A percentile compares a stretch with the other conserved stretches of the same genome.
Evolutionary conservation across 768 basidiomycete species (phyloP).

Genomic region (Rhizopogon salebrosus): DNA sequence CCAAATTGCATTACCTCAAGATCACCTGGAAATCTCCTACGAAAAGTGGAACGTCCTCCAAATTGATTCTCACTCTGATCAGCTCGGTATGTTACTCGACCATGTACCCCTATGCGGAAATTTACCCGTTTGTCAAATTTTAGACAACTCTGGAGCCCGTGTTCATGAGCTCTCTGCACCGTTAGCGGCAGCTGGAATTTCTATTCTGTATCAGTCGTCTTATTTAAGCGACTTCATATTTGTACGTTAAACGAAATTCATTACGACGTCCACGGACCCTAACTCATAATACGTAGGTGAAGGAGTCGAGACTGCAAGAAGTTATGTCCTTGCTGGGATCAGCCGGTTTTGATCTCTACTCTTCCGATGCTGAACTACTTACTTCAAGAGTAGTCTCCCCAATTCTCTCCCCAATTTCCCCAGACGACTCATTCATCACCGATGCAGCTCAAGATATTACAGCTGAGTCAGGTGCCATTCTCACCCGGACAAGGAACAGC

Average conservation of each 20-base stretch:
- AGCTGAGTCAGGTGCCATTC: constrained; percentile 36
- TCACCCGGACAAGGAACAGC: constrained; percentile 43
- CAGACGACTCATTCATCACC: constrained; percentile 23
- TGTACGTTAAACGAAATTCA: constrained; percentile 35
- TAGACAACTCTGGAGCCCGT: constrained; percentile 67
- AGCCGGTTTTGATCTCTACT: constrained; percentile 64
- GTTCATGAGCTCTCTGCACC: constrained; percentile 74
- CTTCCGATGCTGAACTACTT: constrained; percentile 36
- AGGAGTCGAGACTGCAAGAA: constrained; percentile 57
- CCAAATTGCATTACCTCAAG: constrained; percentile 21
- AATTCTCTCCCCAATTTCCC: constrained; percentile 27
- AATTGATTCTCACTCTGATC: constrained; percentile 74
- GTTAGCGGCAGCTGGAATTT: constrained; percentile 71
- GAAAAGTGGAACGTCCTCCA: constrained; percentile 78
- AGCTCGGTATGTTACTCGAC: constrained; percentile 43
- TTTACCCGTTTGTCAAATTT: constrained; percentile 4
- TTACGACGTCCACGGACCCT: not conserved
- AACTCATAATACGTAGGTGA: constrained; percentile 42
- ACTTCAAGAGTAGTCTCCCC: constrained; percentile 25
- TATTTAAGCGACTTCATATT: constrained; percentile 83
- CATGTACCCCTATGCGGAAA: constrained; percentile 1
- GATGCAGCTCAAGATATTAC: constrained; percentile 25
- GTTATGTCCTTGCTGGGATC: constrained; percentile 54
- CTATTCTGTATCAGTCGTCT: constrained; percentile 78
- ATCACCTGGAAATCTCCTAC: constrained; percentile 63